phyloP scores from a whole-genome alignment of 2,329 filamentous ascomycete genomes.

The Thelonectria rubi region DNA sequence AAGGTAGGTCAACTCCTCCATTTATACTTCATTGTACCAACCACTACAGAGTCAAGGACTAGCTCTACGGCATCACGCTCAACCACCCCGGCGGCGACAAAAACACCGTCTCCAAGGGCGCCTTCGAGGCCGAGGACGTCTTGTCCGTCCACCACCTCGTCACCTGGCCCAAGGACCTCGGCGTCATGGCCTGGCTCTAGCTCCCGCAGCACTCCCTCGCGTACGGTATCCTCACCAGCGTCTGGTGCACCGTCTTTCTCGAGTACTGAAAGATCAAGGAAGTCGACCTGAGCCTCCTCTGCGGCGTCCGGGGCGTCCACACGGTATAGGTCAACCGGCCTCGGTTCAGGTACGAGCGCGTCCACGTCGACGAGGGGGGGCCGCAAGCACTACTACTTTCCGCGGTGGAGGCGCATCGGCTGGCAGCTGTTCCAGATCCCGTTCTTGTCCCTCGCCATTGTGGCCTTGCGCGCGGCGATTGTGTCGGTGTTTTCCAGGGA shows the following conservation, averaged over 20 bases:
- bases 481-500: conserved; percentile 76
- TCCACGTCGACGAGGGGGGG: conserved; percentile 71
- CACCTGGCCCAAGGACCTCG: conserved; percentile 63
- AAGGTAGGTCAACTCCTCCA: conserved; percentile 53
- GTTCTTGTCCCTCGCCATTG: conserved; percentile 68
- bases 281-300: conserved; percentile 74
- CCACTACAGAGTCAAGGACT: conserved; percentile 71
- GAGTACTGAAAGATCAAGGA: conserved; percentile 85
- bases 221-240: conserved; percentile 71
- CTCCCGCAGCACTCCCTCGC: conserved; percentile 75
- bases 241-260: conserved; percentile 78
- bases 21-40: not conserved
- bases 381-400: conserved; percentile 68
- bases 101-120: conserved; percentile 60
- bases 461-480: conserved; percentile 72
- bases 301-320: conserved; percentile 76
- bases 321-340: conserved; percentile 71
- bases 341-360: conserved; percentile 71
- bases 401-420: conserved; percentile 69
- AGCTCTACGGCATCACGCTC: conserved; percentile 75
- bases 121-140: conserved; percentile 71
- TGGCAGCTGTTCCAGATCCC: conserved; percentile 76
- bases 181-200: conserved; percentile 72
- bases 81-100: conserved; percentile 66
- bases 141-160: conserved; percentile 76